Percentiles rank a stretch among this genome's conserved stretches.
These are phyloP conservation scores for Fusarium abutilonis DNA, from an alignment of 2,329 filamentous ascomycete species.

Conservation along the genomic window DNA sequence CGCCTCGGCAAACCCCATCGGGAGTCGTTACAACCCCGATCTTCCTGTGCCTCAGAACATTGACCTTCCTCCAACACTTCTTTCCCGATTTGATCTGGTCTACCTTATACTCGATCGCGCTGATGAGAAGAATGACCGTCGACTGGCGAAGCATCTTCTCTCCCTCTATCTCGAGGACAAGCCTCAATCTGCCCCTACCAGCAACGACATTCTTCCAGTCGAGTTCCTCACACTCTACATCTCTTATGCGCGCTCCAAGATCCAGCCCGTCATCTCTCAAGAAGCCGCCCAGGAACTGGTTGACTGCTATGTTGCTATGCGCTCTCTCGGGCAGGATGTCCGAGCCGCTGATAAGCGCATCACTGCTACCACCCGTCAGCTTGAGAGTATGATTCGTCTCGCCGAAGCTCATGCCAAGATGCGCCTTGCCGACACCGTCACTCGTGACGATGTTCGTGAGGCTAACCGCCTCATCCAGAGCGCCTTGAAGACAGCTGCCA, in stretches of 20 bases:
- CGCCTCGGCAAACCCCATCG: constrained; percentile 96
- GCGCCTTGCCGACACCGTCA: constrained; percentile 82
- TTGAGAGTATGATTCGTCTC: constrained; percentile 98
- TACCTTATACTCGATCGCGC: constrained; percentile 95
- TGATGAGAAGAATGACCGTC: constrained; percentile 88
- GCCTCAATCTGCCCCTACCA: constrained; percentile 81
- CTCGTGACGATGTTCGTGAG: constrained; percentile 84
- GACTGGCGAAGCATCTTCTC: constrained; percentile 89
- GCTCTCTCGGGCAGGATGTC: constrained; percentile 87
- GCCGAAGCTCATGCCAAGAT: constrained; percentile 98
- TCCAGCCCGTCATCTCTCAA: constrained; percentile 83
- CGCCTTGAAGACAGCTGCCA: constrained; percentile 96
- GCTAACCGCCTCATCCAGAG: constrained; percentile 92
- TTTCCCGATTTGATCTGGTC: constrained; percentile 96
- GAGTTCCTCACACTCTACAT: constrained; percentile 98
- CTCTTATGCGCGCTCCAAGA: constrained; percentile 88
- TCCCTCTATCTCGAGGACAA: constrained; percentile 97
- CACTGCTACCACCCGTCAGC: constrained; percentile 94
- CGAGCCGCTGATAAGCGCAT: constrained; percentile 93
- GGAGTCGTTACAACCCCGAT: constrained; percentile 96
- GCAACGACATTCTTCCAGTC: constrained; percentile 84
- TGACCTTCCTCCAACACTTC: constrained; percentile 90
- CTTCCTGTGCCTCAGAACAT: constrained; percentile 98
- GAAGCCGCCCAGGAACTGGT: constrained; percentile 86
- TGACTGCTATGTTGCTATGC: constrained; percentile 91